Evolutionary conservation across 495 filamentous ascomycete species (phyloP), one percentile per base, ranked within the genome.

Genomic region (Neurospora hispaniola): DNA sequence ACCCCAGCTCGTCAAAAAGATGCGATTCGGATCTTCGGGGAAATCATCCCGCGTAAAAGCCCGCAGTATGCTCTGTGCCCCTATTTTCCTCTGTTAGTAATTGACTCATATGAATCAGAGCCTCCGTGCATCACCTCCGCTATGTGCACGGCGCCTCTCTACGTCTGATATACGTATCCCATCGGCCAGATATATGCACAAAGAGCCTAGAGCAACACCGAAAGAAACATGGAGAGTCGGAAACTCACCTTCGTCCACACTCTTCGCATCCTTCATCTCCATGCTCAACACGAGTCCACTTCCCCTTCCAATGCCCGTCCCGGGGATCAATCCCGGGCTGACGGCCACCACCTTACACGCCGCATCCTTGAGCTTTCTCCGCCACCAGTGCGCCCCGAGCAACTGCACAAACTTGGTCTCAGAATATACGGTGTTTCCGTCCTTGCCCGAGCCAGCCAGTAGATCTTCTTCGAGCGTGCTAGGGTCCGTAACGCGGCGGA

Each of bases 1-100:
- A 20, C 84, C 84, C 83, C 83, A 85, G 68, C 81, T 84, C 1
- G 83, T 85, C 20, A 86, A 70, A 75, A 85, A 85, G 44, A 86
- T 81, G 73, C 80, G 81, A 16, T 85, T 81, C 1, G 82, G 80
- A 44, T 86, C 84, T 54, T 81, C 80, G 38, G 84, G 84, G 59
- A 85, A 73, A 69, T 85, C 83, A 39, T 83, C 78, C 7, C 80
- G 71, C 12, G 78, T 81, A 59, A 86, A 82, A 8, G 84, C 84
- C 4, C 71, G 68, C n/a, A 82, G 76, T 12, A 86, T 79, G 42
- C 76, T 83, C 69, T 78, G 74, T 2, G 82, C 84, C 23, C 84
- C 83, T 83, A 12, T 12, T 23, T 4, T 41, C 9, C 40, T 11
- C 9, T 11, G 10, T 41, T 11, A 41, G 40, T 41, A 3, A 41